These are phyloP conservation scores for Chlamydomonas urium DNA, from an alignment of 139 green algal species.

Conservation along the genomic window DNA sequence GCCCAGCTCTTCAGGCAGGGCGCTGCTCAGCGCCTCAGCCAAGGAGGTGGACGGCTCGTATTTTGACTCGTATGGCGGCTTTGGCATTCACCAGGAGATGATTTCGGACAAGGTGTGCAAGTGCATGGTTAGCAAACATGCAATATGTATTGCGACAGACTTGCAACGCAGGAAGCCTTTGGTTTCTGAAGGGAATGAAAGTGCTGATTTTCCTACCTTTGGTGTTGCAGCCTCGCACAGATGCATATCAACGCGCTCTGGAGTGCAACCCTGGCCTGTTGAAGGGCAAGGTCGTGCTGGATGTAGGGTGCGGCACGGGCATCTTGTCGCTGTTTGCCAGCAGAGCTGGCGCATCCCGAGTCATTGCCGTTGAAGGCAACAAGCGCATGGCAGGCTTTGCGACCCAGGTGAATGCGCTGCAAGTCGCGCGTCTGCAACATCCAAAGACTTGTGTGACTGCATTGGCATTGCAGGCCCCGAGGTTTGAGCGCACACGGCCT, in stretches of 20 bases:
- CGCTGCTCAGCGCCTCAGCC: constrained; percentile 2
- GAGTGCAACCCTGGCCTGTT: constrained; percentile 74
- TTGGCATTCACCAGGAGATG: constrained; percentile 93
- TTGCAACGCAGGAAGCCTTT: too few species aligned
- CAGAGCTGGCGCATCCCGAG: constrained; percentile 61
- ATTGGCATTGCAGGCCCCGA: too few species aligned
- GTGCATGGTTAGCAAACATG: neutral
- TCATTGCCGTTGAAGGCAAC: constrained; percentile 61
- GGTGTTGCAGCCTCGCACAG: constrained; percentile 72
- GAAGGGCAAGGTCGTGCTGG: constrained; percentile 58
- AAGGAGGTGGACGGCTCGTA: constrained; percentile 69
- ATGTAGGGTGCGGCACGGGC: constrained; percentile 93
- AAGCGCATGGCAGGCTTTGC: constrained; percentile 60
- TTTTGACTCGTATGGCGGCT: constrained; percentile 84
- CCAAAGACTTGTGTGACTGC: too few species aligned
- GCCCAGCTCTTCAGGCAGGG: too few species aligned
- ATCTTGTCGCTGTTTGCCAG: constrained; percentile 94
- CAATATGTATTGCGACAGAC: neutral
- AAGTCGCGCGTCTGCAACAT: too few species aligned
- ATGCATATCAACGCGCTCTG: constrained; percentile 76
- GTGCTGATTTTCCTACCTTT: too few species aligned
- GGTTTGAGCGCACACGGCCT: too few species aligned
- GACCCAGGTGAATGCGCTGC: too few species aligned
- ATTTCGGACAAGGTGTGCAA: constrained; percentile 65
- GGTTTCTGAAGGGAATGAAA: too few species aligned